These are phyloP conservation scores for Pyrenochaeta sp. DNA, from an alignment of 2,329 filamentous ascomycete genomes.

Conservation along the genomic window DNA sequence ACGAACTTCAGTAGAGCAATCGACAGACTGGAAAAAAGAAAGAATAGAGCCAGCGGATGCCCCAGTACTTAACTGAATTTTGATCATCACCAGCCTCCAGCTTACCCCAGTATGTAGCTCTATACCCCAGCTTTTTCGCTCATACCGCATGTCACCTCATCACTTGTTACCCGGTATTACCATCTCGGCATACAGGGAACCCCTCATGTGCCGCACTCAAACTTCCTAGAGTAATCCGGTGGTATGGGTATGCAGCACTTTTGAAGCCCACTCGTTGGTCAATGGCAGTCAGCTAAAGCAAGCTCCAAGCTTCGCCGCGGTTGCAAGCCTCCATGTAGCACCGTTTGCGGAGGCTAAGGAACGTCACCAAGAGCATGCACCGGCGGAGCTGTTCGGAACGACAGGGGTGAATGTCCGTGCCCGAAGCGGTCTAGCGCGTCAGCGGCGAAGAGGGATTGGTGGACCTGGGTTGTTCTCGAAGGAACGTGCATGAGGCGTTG, in stretches of 20 bases:
- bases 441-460: conserved; percentile 29
- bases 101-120: conserved; percentile 13
- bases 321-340: conserved; percentile 18
- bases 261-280: conserved; percentile 25
- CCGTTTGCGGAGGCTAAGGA: conserved; percentile 11
- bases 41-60: not conserved
- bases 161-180: conserved; percentile 12
- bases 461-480: conserved; percentile 31
- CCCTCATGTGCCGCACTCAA: conserved; percentile 15
- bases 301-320: conserved; percentile 23
- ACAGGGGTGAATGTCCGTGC: conserved; percentile 29
- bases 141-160: conserved; percentile 12
- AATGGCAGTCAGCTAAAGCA: conserved; percentile 19
- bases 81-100: conserved; percentile 8
- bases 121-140: conserved; percentile 9
- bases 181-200: conserved; percentile 20
- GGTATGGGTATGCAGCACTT: conserved; percentile 6
- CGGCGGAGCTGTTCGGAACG: conserved; percentile 32
- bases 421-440: conserved; percentile 18
- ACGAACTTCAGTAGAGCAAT: conserved; percentile 2
- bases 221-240: conserved; percentile 7
- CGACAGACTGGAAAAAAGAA: not conserved
- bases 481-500: conserved; percentile 15
- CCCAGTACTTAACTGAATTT: conserved; percentile 21
- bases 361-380: conserved; percentile 26